Conservation (phyloP, 129 eudicot species). For the Centrapalus pauciflorus region DNA sequence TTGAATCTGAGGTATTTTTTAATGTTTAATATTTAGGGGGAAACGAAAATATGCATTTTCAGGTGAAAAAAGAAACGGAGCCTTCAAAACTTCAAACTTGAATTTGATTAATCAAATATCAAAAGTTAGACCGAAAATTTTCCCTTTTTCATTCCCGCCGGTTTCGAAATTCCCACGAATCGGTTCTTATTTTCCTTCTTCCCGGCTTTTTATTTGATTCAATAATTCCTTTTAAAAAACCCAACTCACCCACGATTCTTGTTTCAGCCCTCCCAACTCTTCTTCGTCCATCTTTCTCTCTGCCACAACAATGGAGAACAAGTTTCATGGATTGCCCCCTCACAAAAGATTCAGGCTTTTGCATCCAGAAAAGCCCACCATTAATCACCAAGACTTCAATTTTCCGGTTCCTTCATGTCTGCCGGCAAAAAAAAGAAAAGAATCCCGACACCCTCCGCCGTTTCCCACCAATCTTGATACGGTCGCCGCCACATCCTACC, state of each 20-base stretch:
- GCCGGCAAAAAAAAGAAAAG: slow-evolving; percentile 71
- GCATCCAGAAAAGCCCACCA: slow-evolving; percentile 31
- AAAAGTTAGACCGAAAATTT: neutral
- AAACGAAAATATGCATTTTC: neutral
- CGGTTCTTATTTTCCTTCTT: neutral
- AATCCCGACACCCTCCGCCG: slow-evolving; percentile 27
- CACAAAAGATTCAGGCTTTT: slow-evolving; percentile 57
- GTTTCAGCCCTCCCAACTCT: neutral
- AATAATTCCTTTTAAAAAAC: slow-evolving; percentile 7
- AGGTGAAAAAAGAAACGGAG: slow-evolving; percentile 3
- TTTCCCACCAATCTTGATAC: slow-evolving; percentile 15
- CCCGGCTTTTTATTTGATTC: slow-evolving; percentile 19
- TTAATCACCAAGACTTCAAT: neutral
- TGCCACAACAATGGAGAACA: slow-evolving; percentile 44
- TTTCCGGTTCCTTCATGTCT: slow-evolving; percentile 25
- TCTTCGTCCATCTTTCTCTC: neutral
- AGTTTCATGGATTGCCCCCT: slow-evolving; percentile 57
- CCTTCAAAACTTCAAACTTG: neutral
- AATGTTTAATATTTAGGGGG: slow-evolving; percentile 9
- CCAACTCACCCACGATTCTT: neutral
- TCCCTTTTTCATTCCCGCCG: slow-evolving; percentile 18
- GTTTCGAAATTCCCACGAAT: slow-evolving; percentile 20
- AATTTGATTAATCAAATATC: slow-evolving; percentile 3
- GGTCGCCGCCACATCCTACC: slow-evolving; percentile 14
- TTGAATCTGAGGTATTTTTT: too few relatives aligned